A percentile compares a stretch with the other conserved stretches of the same genome.
These are phyloP conservation scores for Backusella luteola DNA, from an alignment of 192 early-diverging fungal genomes.

Conservation along the genomic window DNA sequence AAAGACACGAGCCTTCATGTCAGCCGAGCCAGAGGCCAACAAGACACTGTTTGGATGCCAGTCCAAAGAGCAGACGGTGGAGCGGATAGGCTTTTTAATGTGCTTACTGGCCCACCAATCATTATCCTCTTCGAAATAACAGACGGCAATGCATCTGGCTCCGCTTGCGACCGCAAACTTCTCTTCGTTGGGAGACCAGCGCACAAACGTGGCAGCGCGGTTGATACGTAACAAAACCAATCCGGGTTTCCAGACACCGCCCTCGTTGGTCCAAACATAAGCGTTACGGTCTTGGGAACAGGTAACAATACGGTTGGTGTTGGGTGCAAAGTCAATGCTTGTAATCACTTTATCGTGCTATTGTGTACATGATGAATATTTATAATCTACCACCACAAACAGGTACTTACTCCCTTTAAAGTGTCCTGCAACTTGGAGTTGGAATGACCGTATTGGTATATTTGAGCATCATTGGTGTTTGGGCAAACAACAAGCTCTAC, in stretches of 20 bases:
- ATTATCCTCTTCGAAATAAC: constrained; percentile 94
- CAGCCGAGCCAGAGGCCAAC: constrained; percentile 85
- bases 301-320: constrained; percentile 92
- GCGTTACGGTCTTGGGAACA: constrained; percentile 99
- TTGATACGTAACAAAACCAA: constrained; percentile 94
- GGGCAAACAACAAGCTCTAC: constrained; percentile 90
- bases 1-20: constrained; percentile 91
- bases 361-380: not conserved
- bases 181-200: constrained; percentile 93
- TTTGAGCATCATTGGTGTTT: constrained; percentile 87
- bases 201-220: constrained; percentile 90
- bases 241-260: constrained; percentile 79
- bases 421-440: constrained; percentile 66
- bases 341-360: constrained; percentile 96
- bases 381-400: not conserved
- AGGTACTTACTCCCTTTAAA: constrained; percentile 62
- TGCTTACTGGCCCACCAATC: constrained; percentile 98
- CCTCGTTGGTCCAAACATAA: constrained; percentile 92
- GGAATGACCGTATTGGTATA: constrained; percentile 66
- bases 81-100: constrained; percentile 89
- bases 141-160: constrained; percentile 86
- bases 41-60: constrained; percentile 98
- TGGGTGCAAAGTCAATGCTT: constrained; percentile 92
- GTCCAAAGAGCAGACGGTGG: constrained; percentile 83
- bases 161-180: constrained; percentile 99